Evolutionary conservation across 73 alveolate genomes (phyloP).

Genomic region (Vitrella brassicaformis): DNA sequence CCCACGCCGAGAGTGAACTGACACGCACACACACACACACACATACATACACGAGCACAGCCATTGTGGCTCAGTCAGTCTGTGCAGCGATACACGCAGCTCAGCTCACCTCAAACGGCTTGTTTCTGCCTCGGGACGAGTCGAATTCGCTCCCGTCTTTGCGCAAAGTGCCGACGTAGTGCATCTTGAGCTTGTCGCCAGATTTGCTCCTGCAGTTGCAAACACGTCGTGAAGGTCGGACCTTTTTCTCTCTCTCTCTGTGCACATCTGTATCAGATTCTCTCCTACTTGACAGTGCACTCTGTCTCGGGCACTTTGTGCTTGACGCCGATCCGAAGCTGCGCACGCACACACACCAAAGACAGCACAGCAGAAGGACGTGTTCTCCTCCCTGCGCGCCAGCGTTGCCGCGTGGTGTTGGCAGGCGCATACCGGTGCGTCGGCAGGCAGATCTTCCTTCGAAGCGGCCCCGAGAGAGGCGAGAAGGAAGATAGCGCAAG

Average conservation of each 20-base stretch:
- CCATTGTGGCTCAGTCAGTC: too few species aligned
- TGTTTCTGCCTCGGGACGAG: slow-evolving; percentile 50
- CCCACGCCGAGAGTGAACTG: slow-evolving; percentile 46
- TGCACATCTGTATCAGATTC: background rate
- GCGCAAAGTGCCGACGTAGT: slow-evolving; percentile 52
- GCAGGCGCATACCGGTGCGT: too few species aligned
- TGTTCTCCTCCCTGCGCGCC: too few species aligned
- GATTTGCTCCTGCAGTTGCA: background rate
- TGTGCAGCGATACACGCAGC: too few species aligned
- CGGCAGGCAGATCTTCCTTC: too few species aligned
- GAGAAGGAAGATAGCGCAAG: too few species aligned
- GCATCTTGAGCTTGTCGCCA: slow-evolving; percentile 44
- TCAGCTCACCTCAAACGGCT: slow-evolving; percentile 42
- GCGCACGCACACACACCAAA: too few species aligned
- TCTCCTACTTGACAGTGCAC: background rate
- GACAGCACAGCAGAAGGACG: too few species aligned
- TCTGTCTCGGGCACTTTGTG: background rate
- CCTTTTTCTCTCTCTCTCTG: background rate
- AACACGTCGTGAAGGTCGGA: background rate
- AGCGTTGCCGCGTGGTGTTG: too few species aligned
- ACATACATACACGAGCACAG: too few species aligned
- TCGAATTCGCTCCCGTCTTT: slow-evolving; percentile 45
- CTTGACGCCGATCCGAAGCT: background rate
- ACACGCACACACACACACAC: too few species aligned
- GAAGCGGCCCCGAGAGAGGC: too few species aligned